These are phyloP conservation scores for Monilinia fructicola DNA, from an alignment of 2,329 filamentous ascomycete species.

Conservation along the genomic window DNA sequence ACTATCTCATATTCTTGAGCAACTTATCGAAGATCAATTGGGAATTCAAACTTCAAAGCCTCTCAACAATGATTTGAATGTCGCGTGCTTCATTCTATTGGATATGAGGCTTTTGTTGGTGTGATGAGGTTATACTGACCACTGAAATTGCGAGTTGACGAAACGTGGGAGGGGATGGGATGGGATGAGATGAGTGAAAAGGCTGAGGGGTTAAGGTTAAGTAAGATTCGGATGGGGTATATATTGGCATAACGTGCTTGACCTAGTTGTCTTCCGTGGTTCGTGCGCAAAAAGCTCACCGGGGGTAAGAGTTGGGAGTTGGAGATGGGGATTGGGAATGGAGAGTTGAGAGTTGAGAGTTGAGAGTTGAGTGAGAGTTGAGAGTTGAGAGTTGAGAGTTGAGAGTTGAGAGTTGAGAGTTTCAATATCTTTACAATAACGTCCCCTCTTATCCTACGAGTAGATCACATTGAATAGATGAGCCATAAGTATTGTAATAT, in stretches of 20 bases:
- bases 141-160: slow-evolving; percentile 14
- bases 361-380: no score
- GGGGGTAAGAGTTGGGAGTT: no score
- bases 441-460: no score
- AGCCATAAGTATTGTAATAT: no score
- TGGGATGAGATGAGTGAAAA: background rate
- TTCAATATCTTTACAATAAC: no score
- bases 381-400: no score
- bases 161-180: slow-evolving; percentile 2
- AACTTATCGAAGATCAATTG: slow-evolving; percentile 13
- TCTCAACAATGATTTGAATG: slow-evolving; percentile 11
- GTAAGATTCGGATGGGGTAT: background rate
- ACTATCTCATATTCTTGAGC: background rate
- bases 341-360: no score
- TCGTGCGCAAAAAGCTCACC: no score
- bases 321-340: no score
- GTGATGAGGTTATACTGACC: background rate
- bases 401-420: no score
- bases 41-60: background rate
- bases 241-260: slow-evolving; percentile 12
- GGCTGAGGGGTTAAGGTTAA: background rate
- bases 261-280: no score
- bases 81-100: slow-evolving; percentile 26
- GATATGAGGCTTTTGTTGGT: slow-evolving; percentile 16
- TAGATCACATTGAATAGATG: no score